A percentile compares a stretch with the other conserved stretches of the same genome.
These are phyloP conservation scores for Verruconis gallopava DNA, from an alignment of 2,329 filamentous ascomycete genomes.

Conservation along the genomic window DNA sequence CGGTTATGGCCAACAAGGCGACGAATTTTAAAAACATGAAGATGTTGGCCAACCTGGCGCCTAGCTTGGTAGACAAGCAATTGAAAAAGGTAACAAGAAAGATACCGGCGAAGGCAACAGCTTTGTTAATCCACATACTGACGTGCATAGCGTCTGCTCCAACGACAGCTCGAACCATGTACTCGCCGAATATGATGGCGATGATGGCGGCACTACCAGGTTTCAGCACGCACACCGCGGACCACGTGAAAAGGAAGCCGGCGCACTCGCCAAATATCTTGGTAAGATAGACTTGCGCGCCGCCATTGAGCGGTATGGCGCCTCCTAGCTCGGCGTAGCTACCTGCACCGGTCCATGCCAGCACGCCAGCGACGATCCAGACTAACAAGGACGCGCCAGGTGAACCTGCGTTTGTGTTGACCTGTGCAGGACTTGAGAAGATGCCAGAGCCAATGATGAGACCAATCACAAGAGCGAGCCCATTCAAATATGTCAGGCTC, in stretches of 20 bases:
- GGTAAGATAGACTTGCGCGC: slow-evolving; percentile 81
- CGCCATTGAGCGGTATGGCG: slow-evolving; percentile 89
- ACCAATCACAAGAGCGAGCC: slow-evolving; percentile 78
- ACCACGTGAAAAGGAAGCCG: slow-evolving; percentile 95
- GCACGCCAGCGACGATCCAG: slow-evolving; percentile 78
- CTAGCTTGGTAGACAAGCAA: slow-evolving; percentile 78
- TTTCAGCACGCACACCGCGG: slow-evolving; percentile 84
- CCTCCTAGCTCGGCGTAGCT: slow-evolving; percentile 94
- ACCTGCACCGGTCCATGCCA: slow-evolving; percentile 91
- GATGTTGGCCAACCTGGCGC: slow-evolving; percentile 74
- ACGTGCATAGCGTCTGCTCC: slow-evolving; percentile 74
- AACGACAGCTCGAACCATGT: slow-evolving; percentile 76
- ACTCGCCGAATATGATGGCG: slow-evolving; percentile 95
- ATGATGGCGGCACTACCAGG: slow-evolving; percentile 90
- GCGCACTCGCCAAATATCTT: slow-evolving; percentile 93
- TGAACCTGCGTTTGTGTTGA: slow-evolving; percentile 82
- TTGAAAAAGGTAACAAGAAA: slow-evolving; percentile 71
- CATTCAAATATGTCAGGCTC: slow-evolving; percentile 88
- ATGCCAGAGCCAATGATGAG: slow-evolving; percentile 94
- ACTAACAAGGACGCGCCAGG: slow-evolving; percentile 83
- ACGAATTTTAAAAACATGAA: slow-evolving; percentile 98
- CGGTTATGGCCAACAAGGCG: slow-evolving; percentile 71
- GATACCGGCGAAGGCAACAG: slow-evolving; percentile 66
- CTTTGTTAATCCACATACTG: slow-evolving; percentile 82
- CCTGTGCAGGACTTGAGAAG: slow-evolving; percentile 86